Evolutionary conservation across 2,329 filamentous ascomycete genomes (phyloP).

Genomic region (Xylaria digitata): DNA sequence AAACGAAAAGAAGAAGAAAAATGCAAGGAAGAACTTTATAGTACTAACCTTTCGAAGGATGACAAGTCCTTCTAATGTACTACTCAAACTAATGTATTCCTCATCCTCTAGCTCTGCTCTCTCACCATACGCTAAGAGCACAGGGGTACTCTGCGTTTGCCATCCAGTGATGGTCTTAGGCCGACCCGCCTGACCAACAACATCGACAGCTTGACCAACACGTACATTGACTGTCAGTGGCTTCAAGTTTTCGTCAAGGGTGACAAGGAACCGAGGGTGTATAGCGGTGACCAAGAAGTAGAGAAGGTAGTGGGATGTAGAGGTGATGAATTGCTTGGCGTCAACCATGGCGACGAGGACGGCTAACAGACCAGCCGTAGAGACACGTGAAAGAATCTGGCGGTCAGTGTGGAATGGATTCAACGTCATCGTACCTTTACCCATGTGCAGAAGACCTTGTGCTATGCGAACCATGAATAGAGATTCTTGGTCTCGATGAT

Average conservation of each 20-base stretch:
- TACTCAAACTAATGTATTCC: constrained; percentile 92
- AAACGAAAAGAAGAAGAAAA: neutral
- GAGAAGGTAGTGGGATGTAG: constrained; percentile 85
- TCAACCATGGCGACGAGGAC: constrained; percentile 95
- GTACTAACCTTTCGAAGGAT: constrained; percentile 91
- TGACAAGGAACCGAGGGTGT: constrained; percentile 96
- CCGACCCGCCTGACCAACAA: constrained; percentile 94
- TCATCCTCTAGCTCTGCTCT: constrained; percentile 97
- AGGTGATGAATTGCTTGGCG: constrained; percentile 83
- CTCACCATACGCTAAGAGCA: constrained; percentile 93
- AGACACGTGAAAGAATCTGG: constrained; percentile 91
- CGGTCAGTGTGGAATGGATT: constrained; percentile 99
- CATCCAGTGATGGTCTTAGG: constrained; percentile 99
- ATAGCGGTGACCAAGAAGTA: constrained; percentile 98
- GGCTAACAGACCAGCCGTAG: constrained; percentile 87
- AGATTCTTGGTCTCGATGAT: constrained; percentile 94
- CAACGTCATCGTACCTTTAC: constrained; percentile 94
- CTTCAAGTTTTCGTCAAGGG: constrained; percentile 92
- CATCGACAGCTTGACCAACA: constrained; percentile 97
- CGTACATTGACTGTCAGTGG: constrained; percentile 95
- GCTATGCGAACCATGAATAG: constrained; percentile 99
- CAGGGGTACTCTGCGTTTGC: constrained; percentile 99
- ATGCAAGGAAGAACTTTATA: too few relatives aligned
- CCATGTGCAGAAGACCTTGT: constrained; percentile 97
- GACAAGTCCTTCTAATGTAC: constrained; percentile 91